These are phyloP conservation scores for Mrakia hoshinonis DNA, from an alignment of 768 basidiomycete species.

Conservation along the genomic window DNA sequence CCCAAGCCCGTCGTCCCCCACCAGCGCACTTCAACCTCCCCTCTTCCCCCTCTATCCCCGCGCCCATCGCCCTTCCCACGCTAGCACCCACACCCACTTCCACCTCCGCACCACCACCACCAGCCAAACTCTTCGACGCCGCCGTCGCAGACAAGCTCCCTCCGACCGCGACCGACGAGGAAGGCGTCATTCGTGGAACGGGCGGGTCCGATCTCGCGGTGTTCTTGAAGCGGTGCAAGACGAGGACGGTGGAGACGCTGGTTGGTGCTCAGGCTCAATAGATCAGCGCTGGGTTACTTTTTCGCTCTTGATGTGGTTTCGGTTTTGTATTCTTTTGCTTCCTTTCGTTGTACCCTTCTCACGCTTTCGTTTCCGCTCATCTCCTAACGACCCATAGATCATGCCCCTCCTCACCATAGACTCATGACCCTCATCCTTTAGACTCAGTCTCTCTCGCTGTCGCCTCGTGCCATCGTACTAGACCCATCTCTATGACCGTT, in stretches of 20 bases:
- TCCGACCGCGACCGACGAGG: constrained; percentile 45
- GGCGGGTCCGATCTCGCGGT: constrained; percentile 77
- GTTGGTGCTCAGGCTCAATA: constrained; percentile 31
- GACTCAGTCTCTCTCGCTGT: background rate
- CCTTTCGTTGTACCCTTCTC: background rate
- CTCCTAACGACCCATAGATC: no score
- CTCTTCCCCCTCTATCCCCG: constrained; percentile 20
- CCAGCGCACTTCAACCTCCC: constrained; percentile 31
- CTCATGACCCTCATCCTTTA: no score
- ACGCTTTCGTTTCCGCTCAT: background rate
- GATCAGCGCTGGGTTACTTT: no score
- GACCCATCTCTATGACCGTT: background rate
- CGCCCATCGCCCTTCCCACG: no score
- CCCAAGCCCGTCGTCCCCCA: constrained; percentile 55
- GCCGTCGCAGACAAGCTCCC: constrained; percentile 27
- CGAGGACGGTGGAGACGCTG: constrained; percentile 58
- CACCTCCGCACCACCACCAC: background rate
- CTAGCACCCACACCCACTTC: background rate
- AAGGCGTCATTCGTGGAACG: constrained; percentile 62
- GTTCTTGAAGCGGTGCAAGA: constrained; percentile 79
- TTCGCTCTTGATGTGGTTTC: no score
- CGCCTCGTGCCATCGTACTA: background rate
- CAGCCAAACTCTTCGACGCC: background rate
- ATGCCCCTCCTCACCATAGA: no score
- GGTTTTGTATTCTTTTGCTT: background rate